Evolutionary conservation across 305 asterid genomes (phyloP).

Genomic region (Plantago coronopus): DNA sequence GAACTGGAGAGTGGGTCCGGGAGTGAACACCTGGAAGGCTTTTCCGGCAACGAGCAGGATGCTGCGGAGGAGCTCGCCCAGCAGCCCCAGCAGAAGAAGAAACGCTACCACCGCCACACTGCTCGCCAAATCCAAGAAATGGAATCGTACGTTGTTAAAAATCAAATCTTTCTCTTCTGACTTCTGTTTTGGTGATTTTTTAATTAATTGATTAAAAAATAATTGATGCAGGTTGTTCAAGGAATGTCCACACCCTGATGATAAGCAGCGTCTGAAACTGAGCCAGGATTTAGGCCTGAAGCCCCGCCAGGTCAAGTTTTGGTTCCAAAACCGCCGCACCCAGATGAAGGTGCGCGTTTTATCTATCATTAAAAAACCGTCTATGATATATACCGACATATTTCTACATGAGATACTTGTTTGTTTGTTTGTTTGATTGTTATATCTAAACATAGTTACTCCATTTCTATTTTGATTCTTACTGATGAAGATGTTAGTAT

Average conservation of each 20-base stretch:
- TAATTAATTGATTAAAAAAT: too few relatives aligned
- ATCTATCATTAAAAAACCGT: too few relatives aligned
- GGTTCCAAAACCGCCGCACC: conserved; percentile 95
- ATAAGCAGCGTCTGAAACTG: conserved; percentile 71
- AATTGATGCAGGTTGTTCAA: conserved; percentile 54
- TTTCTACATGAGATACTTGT: too few relatives aligned
- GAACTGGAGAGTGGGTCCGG: conserved; percentile 85
- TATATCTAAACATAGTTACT: too few relatives aligned
- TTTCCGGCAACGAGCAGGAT: conserved; percentile 68
- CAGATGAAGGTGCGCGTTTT: conserved; percentile 77
- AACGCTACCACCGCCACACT: conserved; percentile 92
- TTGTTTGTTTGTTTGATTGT: too few relatives aligned
- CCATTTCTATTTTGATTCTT: not conserved
- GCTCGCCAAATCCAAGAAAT: conserved; percentile 92
- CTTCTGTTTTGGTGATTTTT: too few relatives aligned
- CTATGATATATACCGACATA: too few relatives aligned
- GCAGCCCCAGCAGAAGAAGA: conserved; percentile 47
- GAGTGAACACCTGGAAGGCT: conserved; percentile 66
- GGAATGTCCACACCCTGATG: conserved; percentile 97
- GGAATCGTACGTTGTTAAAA: conserved; percentile 54
- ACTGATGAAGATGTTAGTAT: too few relatives aligned
- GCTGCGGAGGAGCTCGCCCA: conserved; percentile 30
- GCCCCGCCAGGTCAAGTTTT: conserved; percentile 92
- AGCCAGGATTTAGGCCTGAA: conserved; percentile 95
- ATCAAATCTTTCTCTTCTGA: too few relatives aligned